Evolutionary conservation across 2,329 filamentous ascomycete species (phyloP).

Genomic region (Xylariaceae sp.): DNA sequence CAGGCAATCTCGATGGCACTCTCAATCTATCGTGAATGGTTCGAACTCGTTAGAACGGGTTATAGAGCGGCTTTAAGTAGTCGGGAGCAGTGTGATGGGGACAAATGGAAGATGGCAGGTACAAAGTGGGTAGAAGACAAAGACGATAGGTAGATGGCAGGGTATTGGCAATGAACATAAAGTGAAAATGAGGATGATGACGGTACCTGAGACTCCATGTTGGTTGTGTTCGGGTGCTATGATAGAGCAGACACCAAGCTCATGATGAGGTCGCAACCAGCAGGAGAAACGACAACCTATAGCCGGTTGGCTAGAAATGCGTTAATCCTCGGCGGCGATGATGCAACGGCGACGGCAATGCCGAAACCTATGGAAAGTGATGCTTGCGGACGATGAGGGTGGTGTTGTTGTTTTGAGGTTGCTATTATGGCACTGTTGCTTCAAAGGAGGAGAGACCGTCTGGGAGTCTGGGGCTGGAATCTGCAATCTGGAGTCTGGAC

Average conservation of each 20-base stretch:
- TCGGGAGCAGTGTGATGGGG: background rate
- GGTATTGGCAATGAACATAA: background rate
- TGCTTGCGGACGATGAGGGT: background rate
- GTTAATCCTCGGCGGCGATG: background rate
- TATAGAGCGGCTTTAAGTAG: background rate
- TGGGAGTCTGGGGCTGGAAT: slow-evolving; percentile 1
- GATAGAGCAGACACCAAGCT: slow-evolving; percentile 25
- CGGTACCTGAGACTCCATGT: slow-evolving; percentile 45
- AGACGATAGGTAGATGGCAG: slow-evolving; percentile 13
- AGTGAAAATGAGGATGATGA: slow-evolving; percentile 10
- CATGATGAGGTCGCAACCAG: slow-evolving; percentile 17
- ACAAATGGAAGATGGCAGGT: slow-evolving; percentile 26
- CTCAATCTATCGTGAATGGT: slow-evolving; percentile 59
- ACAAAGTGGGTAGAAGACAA: slow-evolving; percentile 32
- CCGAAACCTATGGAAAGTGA: background rate
- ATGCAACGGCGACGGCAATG: background rate
- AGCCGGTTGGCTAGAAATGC: background rate
- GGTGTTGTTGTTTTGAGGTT: background rate
- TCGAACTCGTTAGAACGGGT: slow-evolving; percentile 14
- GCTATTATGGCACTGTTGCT: background rate
- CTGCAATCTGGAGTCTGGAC: slow-evolving; percentile 5
- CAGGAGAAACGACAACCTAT: slow-evolving; percentile 8
- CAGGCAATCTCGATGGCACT: slow-evolving; percentile 94
- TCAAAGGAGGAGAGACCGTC: background rate
- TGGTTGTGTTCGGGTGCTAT: slow-evolving; percentile 25